Conservation (phyloP, 176 grass and related monocot species). For the Eleusine coracana region DNA sequence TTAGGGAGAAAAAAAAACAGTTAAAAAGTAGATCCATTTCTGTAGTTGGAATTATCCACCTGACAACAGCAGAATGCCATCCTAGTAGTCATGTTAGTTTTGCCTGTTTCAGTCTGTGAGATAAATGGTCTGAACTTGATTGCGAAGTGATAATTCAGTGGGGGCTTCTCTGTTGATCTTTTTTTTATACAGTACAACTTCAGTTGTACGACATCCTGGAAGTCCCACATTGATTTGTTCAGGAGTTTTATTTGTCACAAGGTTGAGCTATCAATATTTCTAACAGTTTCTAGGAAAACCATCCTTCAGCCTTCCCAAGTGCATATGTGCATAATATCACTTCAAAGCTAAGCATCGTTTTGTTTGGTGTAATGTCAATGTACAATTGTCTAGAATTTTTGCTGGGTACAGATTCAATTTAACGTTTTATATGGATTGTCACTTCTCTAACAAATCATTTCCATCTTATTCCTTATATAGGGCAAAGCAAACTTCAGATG, state of each 20-base stretch:
- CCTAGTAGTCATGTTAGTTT: background rate
- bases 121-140: too few species aligned
- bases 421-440: background rate
- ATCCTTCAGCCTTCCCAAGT: conserved; percentile 16
- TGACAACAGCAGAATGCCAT: background rate
- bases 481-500: conserved; percentile 56
- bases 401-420: background rate
- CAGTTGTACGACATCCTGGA: background rate
- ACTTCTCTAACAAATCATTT: conserved; percentile 10
- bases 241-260: conserved; percentile 2
- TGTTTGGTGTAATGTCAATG: conserved; percentile 44
- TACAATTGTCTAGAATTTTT: conserved; percentile 38
- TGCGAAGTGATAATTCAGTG: too few species aligned
- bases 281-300: conserved; percentile 16
- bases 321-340: conserved; percentile 10
- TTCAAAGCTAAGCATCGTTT: conserved; percentile 40
- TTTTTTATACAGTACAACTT: background rate
- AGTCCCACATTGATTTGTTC: conserved; percentile 5
- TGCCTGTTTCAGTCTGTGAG: too few species aligned
- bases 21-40: background rate
- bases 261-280: conserved; percentile 1
- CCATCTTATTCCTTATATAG: conserved; percentile 51
- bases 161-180: too few species aligned
- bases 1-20: background rate
- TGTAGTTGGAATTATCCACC: background rate